Base-by-base conservation (phyloP, 2,329 filamentous ascomycete species). In the Pyricularia sp. region DNA sequence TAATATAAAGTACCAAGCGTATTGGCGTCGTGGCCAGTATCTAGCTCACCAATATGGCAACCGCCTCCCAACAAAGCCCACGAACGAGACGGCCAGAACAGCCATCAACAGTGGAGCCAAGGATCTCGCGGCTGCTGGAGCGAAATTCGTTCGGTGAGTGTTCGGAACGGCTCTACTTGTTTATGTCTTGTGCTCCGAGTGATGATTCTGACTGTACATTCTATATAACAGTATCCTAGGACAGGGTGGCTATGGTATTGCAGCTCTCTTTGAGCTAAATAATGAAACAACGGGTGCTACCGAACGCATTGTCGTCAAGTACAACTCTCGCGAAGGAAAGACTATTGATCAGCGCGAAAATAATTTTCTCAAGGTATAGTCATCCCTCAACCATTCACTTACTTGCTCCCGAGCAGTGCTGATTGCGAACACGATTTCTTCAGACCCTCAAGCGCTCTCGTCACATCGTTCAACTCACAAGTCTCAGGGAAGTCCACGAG, bases 291-390 rank as follows among this genome's bases (percentile, higher is more conserved):
- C 66, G 3, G 66, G 66, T 12, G 50, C 50, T 23, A 20, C 1
- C 17, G 55, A 33, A 31, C 42, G 66, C 42, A 61, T 67, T 14
- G 55, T 67, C 14, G 66, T 67, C 42, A 67, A 67, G 26, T 61
- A 12, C 6, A 61, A 30, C 14, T 31, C 66, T 20, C 66, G 30
- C 12, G 55, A 30, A 25, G 42, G 42, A 10, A 1, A 1, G 5
- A 9, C 14, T 23, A 20, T 25, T 14, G 58, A 61, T 9, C 3
- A 14, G 1, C 55, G 20, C 7, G 66, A 67, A 58, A 67, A 26
- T 20, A 10, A 1, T 3, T 10, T 66, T 23, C 25, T 66, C 33
- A 26, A 23, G 23, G 64, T 66, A 50, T 17, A 33, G 23, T 26
- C 31, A 36, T 20, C 25, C 31, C 25, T 9, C 25, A 14, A 33